Conservation (phyloP, 345 rosid species). For the Trapa incisa region DNA sequence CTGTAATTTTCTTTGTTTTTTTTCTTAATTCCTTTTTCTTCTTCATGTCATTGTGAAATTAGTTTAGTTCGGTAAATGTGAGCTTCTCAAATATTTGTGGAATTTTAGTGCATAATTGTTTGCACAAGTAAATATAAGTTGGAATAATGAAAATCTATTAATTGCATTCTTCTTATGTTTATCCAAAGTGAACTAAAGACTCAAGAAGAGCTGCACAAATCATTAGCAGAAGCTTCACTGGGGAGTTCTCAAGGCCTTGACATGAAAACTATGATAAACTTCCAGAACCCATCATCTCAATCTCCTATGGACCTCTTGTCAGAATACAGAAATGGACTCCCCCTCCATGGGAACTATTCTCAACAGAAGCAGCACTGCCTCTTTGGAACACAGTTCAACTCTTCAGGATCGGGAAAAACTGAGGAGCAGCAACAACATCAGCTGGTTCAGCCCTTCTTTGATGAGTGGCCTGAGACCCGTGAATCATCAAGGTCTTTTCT, state of each 20-base stretch:
- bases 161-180: neutral
- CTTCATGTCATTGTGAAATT: no score
- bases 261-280: constrained; percentile 8
- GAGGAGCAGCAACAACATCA: constrained; percentile 5
- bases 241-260: constrained; percentile 5
- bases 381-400: neutral
- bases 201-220: constrained; percentile 3
- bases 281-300: constrained; percentile 1
- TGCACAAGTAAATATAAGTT: neutral
- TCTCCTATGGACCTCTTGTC: constrained; percentile 1
- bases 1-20: no score
- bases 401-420: neutral
- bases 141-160: neutral
- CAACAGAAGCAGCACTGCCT: constrained; percentile 7
- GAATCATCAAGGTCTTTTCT: constrained; percentile 6
- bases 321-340: neutral
- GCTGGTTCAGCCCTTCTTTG: constrained; percentile 8
- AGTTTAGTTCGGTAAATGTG: no score
- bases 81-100: neutral
- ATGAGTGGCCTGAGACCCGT: constrained; percentile 6
- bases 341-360: constrained; percentile 1
- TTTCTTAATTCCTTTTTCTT: no score
- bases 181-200: constrained; percentile 9
- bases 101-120: neutral
- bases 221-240: constrained; percentile 5